These are phyloP conservation scores for Gaultheria prostrata DNA, from an alignment of 148 eudicot species.

Conservation along the genomic window DNA sequence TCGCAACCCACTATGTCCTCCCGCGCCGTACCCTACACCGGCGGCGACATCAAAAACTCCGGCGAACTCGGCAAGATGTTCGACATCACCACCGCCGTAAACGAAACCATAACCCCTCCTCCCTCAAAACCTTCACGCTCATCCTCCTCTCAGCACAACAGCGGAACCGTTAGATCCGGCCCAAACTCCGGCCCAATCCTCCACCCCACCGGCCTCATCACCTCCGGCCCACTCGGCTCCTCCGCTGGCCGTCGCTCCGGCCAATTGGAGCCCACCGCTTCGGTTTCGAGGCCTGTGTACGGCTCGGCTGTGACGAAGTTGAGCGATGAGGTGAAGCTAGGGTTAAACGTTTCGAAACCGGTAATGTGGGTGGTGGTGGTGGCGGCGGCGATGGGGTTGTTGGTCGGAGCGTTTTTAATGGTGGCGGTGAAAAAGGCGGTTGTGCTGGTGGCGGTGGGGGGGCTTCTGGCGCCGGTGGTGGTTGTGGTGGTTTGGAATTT, in stretches of 20 bases:
- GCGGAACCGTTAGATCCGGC: constrained; percentile 76
- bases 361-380: constrained; percentile 78
- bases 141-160: constrained; percentile 53
- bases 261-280: constrained; percentile 30
- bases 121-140: constrained; percentile 36
- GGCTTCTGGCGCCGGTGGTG: constrained; percentile 45
- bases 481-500: constrained; percentile 55
- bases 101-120: constrained; percentile 27
- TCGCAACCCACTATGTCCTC: constrained; percentile 53
- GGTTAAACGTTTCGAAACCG: constrained; percentile 60
- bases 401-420: constrained; percentile 68
- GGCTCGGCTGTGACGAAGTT: constrained; percentile 76
- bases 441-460: constrained; percentile 59
- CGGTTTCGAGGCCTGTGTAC: constrained; percentile 41
- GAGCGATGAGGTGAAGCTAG: constrained; percentile 49
- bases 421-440: constrained; percentile 70
- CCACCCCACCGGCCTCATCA: constrained; percentile 79
- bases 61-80: constrained; percentile 93
- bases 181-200: constrained; percentile 68
- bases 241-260: constrained; percentile 45
- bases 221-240: constrained; percentile 67
- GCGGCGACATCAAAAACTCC: constrained; percentile 76
- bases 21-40: constrained; percentile 71
- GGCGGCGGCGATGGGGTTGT: constrained; percentile 65
- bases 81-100: constrained; percentile 38